Base-by-base conservation (phyloP, 225 moss, liverwort and hornwort genomes). In the Asterella californica region DNA sequence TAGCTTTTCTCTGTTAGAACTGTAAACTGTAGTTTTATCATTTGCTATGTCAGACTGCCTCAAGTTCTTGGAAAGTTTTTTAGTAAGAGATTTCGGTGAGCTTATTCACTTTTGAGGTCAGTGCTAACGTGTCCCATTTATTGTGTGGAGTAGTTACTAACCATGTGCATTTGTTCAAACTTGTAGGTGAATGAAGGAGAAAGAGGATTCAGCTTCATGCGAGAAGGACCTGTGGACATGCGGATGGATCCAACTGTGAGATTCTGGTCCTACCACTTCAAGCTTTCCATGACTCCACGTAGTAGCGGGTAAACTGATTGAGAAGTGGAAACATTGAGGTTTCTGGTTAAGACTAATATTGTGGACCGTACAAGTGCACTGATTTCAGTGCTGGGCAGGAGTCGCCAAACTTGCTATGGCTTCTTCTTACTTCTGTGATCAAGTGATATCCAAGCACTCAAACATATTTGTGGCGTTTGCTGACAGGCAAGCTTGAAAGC, bases 221-320 rank as follows among this genome's bases (percentile, higher is more conserved):
- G 88, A 78, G 92, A 94, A 57, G 97, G 97, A 57, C 94, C 97
- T 42, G 92, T 82, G 42, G 97, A 97, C 84, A 97, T 97, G 97
- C 91, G 97, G 83, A 97, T 97, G 97, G 97, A 97, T 83, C 97
- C 97, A 78, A 88, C 94, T 78, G 97, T 97, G 89, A 81, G 89
- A 57, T 46, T 48, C 27, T 49, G 46, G 27, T 49, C 22, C 64
- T 78, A 52, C 18, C n/a, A 42, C 27, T 9, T 61, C n/a, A 10
- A 61, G 61, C 61, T 21, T 25, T 61, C 61, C 22, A 9, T 61
- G 59, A n/a, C 24, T 60, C 18, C 22, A 60, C 18, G 59, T 22
- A n/a, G 0, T 22, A 60, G 25, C 22, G 59, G 12, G 21, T 60
- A 60, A 22, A n/a, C 6, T 22, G 59, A 9, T 2, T 11, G 14